phyloP scores from a whole-genome alignment of 2,329 filamentous ascomycete genomes.

The Ophiostoma triangulosporum region DNA sequence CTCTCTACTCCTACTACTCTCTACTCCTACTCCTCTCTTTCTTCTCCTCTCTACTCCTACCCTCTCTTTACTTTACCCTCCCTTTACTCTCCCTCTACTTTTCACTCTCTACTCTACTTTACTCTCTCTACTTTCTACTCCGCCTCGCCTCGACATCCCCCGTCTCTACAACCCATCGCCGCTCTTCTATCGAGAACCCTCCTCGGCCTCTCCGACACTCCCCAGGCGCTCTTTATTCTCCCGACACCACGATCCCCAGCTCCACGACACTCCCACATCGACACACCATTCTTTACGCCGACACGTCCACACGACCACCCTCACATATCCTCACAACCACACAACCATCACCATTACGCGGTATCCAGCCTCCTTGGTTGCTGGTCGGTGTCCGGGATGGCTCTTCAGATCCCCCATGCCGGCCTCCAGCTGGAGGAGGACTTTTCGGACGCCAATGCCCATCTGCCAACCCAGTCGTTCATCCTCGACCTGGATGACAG shows the following conservation, averaged over 20 bases:
- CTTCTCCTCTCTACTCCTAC: not conserved
- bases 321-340: not conserved
- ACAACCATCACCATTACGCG: not conserved
- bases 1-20: not conserved
- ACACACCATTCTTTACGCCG: too few relatives aligned
- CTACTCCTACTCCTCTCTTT: not conserved
- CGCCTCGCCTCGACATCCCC: too few relatives aligned
- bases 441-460: slow-evolving; percentile 29
- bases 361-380: slow-evolving; percentile 11
- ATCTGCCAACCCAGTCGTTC: slow-evolving; percentile 41
- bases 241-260: not conserved
- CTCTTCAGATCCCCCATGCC: slow-evolving; percentile 40
- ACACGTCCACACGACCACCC: not conserved
- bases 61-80: not conserved
- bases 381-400: slow-evolving; percentile 19
- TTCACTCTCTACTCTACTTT: not conserved
- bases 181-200: too few relatives aligned
- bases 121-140: too few relatives aligned
- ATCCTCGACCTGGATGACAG: slow-evolving; percentile 42
- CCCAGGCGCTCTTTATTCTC: not conserved
- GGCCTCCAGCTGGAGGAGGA: slow-evolving; percentile 45
- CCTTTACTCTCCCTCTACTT: not conserved
- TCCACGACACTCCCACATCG: not conserved
- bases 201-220: too few relatives aligned
- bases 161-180: too few relatives aligned